Conservation (phyloP, 78 protist genomes). For the slime mould (Dictyostelium discoideum) region DNA sequence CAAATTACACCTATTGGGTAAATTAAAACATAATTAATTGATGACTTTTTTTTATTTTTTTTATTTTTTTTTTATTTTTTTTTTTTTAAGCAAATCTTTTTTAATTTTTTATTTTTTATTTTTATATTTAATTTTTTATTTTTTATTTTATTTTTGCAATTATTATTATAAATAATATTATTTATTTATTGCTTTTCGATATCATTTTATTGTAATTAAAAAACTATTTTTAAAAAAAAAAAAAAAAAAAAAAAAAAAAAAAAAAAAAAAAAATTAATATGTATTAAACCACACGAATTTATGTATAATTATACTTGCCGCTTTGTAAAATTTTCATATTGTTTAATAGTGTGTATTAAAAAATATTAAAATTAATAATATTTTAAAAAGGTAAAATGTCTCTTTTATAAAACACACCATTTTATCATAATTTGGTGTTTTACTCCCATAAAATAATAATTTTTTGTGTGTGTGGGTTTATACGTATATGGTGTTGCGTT, state of each 20-base stretch:
- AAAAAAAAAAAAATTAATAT: too few relatives aligned
- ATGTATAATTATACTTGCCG: too few relatives aligned
- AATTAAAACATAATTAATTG: neutral
- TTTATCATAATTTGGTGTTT: neutral
- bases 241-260: too few relatives aligned
- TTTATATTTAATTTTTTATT: too few relatives aligned
- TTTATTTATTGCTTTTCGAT: neutral
- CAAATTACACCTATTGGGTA: constrained; percentile 13
- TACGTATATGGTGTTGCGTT: neutral
- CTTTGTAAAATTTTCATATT: too few relatives aligned
- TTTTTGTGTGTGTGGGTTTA: neutral
- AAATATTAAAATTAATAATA: neutral
- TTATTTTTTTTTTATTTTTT: neutral
- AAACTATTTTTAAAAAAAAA: too few relatives aligned
- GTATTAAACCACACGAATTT: neutral
- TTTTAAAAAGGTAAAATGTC: neutral
- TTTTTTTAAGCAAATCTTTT: neutral
- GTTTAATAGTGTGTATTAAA: neutral
- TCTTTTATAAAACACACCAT: neutral
- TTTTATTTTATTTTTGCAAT: too few relatives aligned
- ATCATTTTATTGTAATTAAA: neutral
- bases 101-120: neutral
- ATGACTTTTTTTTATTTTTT: neutral
- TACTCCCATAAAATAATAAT: neutral
- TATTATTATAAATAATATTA: too few relatives aligned